A percentile compares a stretch with the other conserved stretches of the same genome.
Conservation (phyloP, 2,329 filamentous ascomycete species). For the Ceratocystis papillata region DNA sequence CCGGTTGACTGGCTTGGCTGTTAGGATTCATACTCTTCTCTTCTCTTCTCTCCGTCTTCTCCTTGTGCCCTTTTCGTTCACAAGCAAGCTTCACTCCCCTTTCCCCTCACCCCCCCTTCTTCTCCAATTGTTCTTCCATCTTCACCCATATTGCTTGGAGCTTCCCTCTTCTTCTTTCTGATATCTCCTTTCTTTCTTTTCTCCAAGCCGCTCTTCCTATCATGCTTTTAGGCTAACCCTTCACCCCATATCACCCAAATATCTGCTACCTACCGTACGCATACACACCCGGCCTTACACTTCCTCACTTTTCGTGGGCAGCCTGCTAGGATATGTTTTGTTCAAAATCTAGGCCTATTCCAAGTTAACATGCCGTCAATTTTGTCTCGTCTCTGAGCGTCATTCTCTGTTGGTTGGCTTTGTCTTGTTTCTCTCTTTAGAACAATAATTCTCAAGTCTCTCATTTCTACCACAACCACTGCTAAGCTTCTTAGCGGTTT, state of each 20-base stretch:
- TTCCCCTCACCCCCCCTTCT: too few species aligned
- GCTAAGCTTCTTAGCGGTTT: too few species aligned
- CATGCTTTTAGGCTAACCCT: background rate
- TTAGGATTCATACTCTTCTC: background rate
- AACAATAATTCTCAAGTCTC: too few species aligned
- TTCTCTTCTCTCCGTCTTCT: background rate
- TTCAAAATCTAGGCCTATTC: slow-evolving; percentile 13
- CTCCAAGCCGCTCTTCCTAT: background rate
- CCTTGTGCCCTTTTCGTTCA: background rate
- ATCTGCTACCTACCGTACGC: background rate
- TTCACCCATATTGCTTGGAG: too few species aligned
- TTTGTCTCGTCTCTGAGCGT: background rate
- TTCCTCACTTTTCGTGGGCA: background rate
- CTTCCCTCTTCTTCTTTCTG: background rate
- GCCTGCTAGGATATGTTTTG: slow-evolving; percentile 1
- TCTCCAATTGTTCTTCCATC: too few species aligned
- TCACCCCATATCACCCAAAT: background rate
- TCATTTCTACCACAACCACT: background rate
- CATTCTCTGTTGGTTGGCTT: background rate
- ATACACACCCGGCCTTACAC: background rate
- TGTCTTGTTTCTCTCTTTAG: too few species aligned
- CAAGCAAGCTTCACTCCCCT: too few species aligned
- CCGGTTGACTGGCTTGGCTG: background rate
- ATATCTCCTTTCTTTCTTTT: background rate
- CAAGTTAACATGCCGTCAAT: background rate